Evolutionary conservation across 1,284 basidiomycete species (phyloP).

Genomic region (Ceratobasidium sp.): DNA sequence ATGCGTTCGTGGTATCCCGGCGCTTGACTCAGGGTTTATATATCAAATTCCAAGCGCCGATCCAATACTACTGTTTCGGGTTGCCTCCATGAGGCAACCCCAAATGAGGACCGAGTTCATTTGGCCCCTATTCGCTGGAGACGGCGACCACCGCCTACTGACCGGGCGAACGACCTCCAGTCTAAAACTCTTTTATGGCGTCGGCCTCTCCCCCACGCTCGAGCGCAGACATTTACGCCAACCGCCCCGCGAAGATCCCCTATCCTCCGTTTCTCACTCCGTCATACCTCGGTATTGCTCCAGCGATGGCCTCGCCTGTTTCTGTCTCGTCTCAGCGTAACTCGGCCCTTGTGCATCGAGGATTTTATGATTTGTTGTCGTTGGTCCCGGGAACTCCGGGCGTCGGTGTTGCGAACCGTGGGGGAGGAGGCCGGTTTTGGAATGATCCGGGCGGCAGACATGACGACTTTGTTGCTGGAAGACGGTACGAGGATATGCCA

Average conservation of each 20-base stretch:
- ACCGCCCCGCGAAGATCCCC: conserved; percentile 4
- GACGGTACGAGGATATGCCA: conserved; percentile 69
- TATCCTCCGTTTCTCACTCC: conserved; percentile 27
- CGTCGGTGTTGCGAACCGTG: conserved; percentile 63
- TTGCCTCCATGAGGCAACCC: conserved; percentile 14
- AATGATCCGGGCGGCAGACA: conserved; percentile 53
- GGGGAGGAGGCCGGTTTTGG: conserved; percentile 70
- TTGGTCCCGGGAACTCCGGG: conserved; percentile 70
- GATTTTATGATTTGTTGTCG: conserved; percentile 88
- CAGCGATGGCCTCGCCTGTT: conserved; percentile 29
- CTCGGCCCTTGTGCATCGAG: conserved; percentile 76
- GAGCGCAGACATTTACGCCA: conserved; percentile 19
- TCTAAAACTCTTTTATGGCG: conserved; percentile 11
- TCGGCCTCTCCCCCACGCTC: conserved; percentile 11
- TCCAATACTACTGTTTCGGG: not conserved
- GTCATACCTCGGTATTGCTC: not conserved
- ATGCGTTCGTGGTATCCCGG: no score
- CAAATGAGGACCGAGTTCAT: conserved; percentile 8
- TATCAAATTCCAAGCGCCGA: not conserved
- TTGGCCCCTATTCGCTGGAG: conserved; percentile 41
- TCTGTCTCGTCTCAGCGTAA: conserved; percentile 28
- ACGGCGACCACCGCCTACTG: conserved; percentile 30
- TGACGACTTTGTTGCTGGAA: conserved; percentile 62
- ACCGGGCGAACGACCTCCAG: conserved; percentile 5
- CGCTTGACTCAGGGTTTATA: no score